Evolutionary conservation across 352 stramenopile species (phyloP).

Genomic region (Plasmopara muralis): DNA sequence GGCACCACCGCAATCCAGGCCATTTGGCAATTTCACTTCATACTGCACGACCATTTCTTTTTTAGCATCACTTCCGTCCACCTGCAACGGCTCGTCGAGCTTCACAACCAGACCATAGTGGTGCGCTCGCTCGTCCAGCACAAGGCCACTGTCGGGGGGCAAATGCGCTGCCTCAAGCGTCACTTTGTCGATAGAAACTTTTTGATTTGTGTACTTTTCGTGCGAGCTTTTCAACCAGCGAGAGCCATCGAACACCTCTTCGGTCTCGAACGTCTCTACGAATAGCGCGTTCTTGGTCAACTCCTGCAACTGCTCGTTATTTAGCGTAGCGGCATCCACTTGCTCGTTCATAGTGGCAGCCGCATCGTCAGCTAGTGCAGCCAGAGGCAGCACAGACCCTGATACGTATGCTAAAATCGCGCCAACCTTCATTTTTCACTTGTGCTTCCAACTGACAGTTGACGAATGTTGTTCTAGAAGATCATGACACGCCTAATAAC

Average conservation of each 20-base stretch:
- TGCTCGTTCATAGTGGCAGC: slow-evolving; percentile 3
- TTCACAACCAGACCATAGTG: slow-evolving; percentile 79
- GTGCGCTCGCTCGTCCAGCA: slow-evolving; percentile 62
- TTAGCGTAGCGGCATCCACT: slow-evolving; percentile 14
- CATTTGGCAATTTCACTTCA: slow-evolving; percentile 91
- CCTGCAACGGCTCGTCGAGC: slow-evolving; percentile 49
- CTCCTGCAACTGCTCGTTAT: slow-evolving; percentile 43
- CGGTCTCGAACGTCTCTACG: slow-evolving; percentile 72
- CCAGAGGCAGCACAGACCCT: slow-evolving; percentile 36
- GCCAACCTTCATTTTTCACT: slow-evolving; percentile 46
- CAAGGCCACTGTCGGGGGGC: slow-evolving; percentile 56
- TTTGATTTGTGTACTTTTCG: slow-evolving; percentile 75
- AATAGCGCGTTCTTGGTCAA: slow-evolving; percentile 52
- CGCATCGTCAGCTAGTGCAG: slow-evolving; percentile 13
- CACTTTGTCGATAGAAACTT: slow-evolving; percentile 61
- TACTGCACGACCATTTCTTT: slow-evolving; percentile 93
- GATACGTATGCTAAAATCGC: slow-evolving; percentile 34
- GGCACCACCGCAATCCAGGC: slow-evolving; percentile 86
- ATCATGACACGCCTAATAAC: background rate
- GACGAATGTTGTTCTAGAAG: slow-evolving; percentile 20
- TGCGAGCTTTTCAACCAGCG: slow-evolving; percentile 81
- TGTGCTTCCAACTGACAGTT: slow-evolving; percentile 4
- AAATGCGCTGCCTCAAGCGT: slow-evolving; percentile 46
- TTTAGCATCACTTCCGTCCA: slow-evolving; percentile 57
- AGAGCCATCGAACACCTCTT: slow-evolving; percentile 47